Conservation (phyloP, 164 flowering plant species). For the Macadamia tetraphylla region DNA sequence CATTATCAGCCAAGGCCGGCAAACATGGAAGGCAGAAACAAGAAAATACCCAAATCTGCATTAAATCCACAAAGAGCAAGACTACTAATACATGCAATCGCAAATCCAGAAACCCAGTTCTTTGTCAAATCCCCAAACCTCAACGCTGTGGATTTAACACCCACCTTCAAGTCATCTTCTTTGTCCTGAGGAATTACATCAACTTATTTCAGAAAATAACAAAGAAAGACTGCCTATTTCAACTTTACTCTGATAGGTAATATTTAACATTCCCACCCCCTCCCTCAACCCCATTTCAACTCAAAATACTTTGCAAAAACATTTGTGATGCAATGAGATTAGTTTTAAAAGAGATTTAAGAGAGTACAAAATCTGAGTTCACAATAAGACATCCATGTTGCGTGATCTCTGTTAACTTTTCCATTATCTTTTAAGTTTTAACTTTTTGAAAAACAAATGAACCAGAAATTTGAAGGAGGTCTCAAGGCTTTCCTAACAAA, state of each 20-base stretch:
- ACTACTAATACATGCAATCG: constrained; percentile 59
- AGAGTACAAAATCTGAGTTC: no score
- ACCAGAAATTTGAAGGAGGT: neutral
- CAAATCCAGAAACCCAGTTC: constrained; percentile 76
- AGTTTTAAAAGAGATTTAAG: no score
- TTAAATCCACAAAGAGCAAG: constrained; percentile 78
- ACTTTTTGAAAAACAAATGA: neutral
- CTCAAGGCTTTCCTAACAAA: constrained; percentile 2
- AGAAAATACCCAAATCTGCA: constrained; percentile 60
- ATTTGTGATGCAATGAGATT: neutral
- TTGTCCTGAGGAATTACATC: constrained; percentile 57
- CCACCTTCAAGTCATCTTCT: constrained; percentile 94
- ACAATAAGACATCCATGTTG: no score
- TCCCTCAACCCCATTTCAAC: neutral
- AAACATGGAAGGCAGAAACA: neutral
- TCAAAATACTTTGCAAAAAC: neutral
- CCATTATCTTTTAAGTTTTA: no score
- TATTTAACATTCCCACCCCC: neutral
- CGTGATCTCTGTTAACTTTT: no score
- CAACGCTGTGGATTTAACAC: constrained; percentile 95
- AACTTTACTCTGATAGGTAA: neutral
- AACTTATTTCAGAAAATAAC: neutral
- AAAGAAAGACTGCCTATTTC: neutral
- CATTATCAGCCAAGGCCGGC: neutral
- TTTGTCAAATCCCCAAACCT: constrained; percentile 82